Evolutionary conservation across 768 basidiomycete genomes (phyloP).

Genomic region (Coprinopsis strossmayeri): DNA sequence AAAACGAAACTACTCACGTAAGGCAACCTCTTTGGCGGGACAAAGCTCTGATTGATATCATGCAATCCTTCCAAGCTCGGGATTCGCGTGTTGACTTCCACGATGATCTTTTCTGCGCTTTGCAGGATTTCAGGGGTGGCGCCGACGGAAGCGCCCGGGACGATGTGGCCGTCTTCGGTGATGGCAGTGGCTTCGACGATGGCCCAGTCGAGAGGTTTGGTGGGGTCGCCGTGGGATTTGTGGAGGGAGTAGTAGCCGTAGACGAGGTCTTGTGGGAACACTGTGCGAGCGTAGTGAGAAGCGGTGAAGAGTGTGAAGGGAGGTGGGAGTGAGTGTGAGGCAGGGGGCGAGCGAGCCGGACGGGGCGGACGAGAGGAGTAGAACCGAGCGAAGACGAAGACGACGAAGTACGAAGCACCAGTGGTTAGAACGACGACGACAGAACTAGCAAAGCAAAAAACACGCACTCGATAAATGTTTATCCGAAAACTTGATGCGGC

Average conservation of each 20-base stretch:
- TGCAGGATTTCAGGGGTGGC: constrained; percentile 44
- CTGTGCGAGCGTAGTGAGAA: constrained; percentile 15
- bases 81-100: constrained; percentile 42
- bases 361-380: no score
- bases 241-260: constrained; percentile 41
- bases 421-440: no score
- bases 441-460: no score
- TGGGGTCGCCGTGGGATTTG: constrained; percentile 38
- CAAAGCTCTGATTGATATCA: constrained; percentile 39
- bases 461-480: constrained; percentile 42
- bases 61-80: constrained; percentile 42
- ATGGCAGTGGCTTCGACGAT: constrained; percentile 45
- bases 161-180: constrained; percentile 40
- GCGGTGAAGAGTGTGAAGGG: neutral
- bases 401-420: no score
- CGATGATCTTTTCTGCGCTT: constrained; percentile 41
- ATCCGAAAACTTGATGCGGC: constrained; percentile 40
- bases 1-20: no score
- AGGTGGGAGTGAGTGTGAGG: no score
- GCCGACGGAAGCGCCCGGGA: constrained; percentile 41
- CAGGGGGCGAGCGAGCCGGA: no score
- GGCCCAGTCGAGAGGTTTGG: constrained; percentile 41
- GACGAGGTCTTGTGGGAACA: constrained; percentile 44
- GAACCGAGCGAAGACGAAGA: no score
- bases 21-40: constrained; percentile 37